phyloP scores from a whole-genome alignment of 140 eudicot genomes.

The Erigeron philadelphicus region DNA sequence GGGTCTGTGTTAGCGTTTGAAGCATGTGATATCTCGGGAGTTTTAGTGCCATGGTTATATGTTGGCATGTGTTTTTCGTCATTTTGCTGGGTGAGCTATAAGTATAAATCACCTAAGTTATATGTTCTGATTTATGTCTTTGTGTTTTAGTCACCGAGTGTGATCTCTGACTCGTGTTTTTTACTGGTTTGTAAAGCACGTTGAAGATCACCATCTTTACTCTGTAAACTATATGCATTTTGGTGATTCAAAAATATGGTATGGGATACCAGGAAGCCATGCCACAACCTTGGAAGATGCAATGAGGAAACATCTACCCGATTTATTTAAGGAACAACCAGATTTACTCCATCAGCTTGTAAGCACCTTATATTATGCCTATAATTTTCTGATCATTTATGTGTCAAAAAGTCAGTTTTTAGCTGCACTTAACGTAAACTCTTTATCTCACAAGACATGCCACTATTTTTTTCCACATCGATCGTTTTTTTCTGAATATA shows the following conservation, averaged over 20 bases:
- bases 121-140: neutral
- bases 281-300: constrained; percentile 62
- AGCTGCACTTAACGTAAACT: too few species aligned
- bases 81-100: constrained; percentile 64
- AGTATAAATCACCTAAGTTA: neutral
- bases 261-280: constrained; percentile 68
- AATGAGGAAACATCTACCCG: constrained; percentile 77
- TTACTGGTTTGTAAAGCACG: constrained; percentile 47
- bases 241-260: constrained; percentile 86
- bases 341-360: constrained; percentile 70
- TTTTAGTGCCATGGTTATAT: constrained; percentile 76
- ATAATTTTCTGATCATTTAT: neutral
- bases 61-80: constrained; percentile 91
- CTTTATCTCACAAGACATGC: too few species aligned
- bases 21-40: constrained; percentile 66
- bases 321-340: constrained; percentile 70
- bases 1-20: constrained; percentile 70
- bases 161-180: constrained; percentile 11
- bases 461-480: too few species aligned
- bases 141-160: neutral
- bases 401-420: too few species aligned
- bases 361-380: constrained; percentile 3
- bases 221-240: constrained; percentile 71
- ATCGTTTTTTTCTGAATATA: too few species aligned
- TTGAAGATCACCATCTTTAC: constrained; percentile 86